phyloP scores from a whole-genome alignment of 805 yeast species.

The Myxozyma neotropica region DNA sequence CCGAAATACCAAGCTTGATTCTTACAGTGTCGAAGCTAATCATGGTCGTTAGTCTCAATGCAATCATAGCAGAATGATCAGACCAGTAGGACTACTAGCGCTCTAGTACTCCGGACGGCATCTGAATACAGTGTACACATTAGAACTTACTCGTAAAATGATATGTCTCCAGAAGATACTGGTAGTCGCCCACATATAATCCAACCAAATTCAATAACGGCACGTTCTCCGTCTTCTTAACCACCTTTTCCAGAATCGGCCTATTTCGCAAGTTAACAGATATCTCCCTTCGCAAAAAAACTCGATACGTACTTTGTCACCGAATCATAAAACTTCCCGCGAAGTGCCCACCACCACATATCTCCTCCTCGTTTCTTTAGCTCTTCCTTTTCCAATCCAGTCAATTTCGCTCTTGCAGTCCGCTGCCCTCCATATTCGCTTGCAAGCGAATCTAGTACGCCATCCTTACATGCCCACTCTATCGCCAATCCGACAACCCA shows the following conservation, averaged over 20 bases:
- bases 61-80: too few relatives aligned
- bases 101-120: too few relatives aligned
- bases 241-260: slow-evolving; percentile 39
- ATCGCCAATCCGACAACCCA: slow-evolving; percentile 45
- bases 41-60: background rate
- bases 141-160: slow-evolving; percentile 42
- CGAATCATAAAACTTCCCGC: slow-evolving; percentile 45
- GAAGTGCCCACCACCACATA: slow-evolving; percentile 47
- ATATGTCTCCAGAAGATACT: slow-evolving; percentile 45
- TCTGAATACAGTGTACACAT: too few relatives aligned
- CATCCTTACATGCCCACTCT: slow-evolving; percentile 41
- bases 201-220: slow-evolving; percentile 43
- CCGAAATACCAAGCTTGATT: background rate
- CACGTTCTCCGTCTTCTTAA: slow-evolving; percentile 36
- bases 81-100: too few relatives aligned
- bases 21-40: slow-evolving; percentile 3
- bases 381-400: slow-evolving; percentile 43
- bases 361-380: slow-evolving; percentile 37
- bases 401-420: slow-evolving; percentile 36
- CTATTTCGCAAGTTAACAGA: slow-evolving; percentile 20
- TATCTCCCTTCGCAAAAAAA: background rate
- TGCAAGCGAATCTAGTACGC: slow-evolving; percentile 31
- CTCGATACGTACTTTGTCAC: slow-evolving; percentile 33
- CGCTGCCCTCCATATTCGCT: slow-evolving; percentile 32
- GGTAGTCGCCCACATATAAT: slow-evolving; percentile 44